phyloP scores from a whole-genome alignment of 2,329 filamentous ascomycete species.

The Pseudogymnoascus sp. region DNA sequence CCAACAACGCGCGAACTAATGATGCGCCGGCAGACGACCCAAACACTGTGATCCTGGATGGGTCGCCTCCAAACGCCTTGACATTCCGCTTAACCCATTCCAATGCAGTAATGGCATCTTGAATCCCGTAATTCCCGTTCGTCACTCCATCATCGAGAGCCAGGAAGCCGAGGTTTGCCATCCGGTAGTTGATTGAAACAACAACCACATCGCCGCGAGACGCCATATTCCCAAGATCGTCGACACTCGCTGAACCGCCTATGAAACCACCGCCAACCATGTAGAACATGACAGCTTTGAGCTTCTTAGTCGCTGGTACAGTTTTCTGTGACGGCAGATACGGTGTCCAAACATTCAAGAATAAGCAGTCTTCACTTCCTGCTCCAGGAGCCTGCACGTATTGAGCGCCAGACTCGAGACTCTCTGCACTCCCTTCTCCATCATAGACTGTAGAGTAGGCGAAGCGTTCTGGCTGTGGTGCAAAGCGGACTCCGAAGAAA shows the following conservation, averaged over 20 bases:
- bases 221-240: slow-evolving; percentile 25
- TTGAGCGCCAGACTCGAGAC: slow-evolving; percentile 36
- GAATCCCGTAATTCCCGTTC: slow-evolving; percentile 30
- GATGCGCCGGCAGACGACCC: slow-evolving; percentile 45
- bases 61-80: slow-evolving; percentile 38
- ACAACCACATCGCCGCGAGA: slow-evolving; percentile 25
- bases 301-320: slow-evolving; percentile 39
- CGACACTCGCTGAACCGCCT: slow-evolving; percentile 19
- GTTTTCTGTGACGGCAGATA: slow-evolving; percentile 21
- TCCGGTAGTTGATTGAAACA: slow-evolving; percentile 25
- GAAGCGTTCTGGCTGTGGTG: slow-evolving; percentile 20
- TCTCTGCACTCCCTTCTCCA: slow-evolving; percentile 37
- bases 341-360: slow-evolving; percentile 34
- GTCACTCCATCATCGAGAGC: slow-evolving; percentile 44
- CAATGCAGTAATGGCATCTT: slow-evolving; percentile 1
- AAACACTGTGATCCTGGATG: slow-evolving; percentile 38
- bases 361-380: slow-evolving; percentile 28
- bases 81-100: slow-evolving; percentile 44
- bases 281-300: slow-evolving; percentile 31
- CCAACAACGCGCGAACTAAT: slow-evolving; percentile 42
- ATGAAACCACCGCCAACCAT: slow-evolving; percentile 30
- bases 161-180: slow-evolving; percentile 29
- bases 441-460: slow-evolving; percentile 39
- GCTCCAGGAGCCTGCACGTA: slow-evolving; percentile 36
- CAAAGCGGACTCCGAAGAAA: slow-evolving; percentile 23